phyloP scores from a whole-genome alignment of 208 protist species.

The Leishmania martiniquensis region DNA sequence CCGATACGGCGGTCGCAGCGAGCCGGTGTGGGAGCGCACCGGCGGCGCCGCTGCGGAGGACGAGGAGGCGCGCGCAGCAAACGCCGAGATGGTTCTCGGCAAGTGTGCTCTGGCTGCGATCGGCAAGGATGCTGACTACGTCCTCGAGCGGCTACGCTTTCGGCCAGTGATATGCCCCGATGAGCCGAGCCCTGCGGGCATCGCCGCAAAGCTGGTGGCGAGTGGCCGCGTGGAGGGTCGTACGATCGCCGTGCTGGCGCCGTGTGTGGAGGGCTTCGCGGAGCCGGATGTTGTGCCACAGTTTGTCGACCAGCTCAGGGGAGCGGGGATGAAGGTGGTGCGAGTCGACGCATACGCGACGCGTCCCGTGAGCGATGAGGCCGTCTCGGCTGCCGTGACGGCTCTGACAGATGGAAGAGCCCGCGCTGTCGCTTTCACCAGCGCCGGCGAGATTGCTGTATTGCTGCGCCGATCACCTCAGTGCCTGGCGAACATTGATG shows the following conservation, averaged over 20 bases:
- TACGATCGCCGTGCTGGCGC: slow-evolving; percentile 26
- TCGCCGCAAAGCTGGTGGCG: slow-evolving; percentile 15
- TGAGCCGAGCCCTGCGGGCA: slow-evolving; percentile 22
- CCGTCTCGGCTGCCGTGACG: slow-evolving; percentile 1
- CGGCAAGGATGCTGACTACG: slow-evolving; percentile 26
- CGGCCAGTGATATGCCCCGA: slow-evolving; percentile 11
- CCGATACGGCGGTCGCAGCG: slow-evolving; percentile 4
- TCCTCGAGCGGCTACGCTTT: slow-evolving; percentile 12
- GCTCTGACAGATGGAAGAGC: background rate
- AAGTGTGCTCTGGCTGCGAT: slow-evolving; percentile 15
- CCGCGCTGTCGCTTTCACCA: slow-evolving; percentile 19
- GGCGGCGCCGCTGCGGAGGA: background rate
- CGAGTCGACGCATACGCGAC: slow-evolving; percentile 25
- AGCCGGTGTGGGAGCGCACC: background rate
- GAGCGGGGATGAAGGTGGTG: slow-evolving; percentile 13
- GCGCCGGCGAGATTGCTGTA: slow-evolving; percentile 16
- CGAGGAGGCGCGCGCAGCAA: background rate
- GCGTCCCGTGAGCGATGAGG: slow-evolving; percentile 18
- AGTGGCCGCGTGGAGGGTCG: background rate
- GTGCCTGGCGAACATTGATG: slow-evolving; percentile 14
- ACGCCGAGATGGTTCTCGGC: background rate
- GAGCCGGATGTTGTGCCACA: slow-evolving; percentile 26
- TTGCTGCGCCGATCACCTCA: slow-evolving; percentile 17
- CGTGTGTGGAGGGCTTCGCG: slow-evolving; percentile 15
- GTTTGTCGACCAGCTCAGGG: slow-evolving; percentile 18